phyloP scores from a whole-genome alignment of 768 basidiomycete species.

The Lentinula guzmanii region DNA sequence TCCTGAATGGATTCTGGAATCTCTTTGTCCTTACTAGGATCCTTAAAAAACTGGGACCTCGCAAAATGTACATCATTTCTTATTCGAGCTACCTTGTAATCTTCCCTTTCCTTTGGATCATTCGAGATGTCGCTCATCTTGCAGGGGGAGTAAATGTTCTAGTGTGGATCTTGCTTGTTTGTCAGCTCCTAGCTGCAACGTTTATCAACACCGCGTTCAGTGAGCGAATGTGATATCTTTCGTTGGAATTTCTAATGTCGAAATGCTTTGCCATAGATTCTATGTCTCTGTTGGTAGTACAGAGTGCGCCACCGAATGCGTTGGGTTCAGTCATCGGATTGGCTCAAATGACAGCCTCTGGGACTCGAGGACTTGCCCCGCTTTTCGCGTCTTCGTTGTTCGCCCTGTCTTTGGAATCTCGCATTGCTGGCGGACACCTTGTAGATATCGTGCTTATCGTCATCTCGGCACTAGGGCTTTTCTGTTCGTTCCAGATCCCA shows the following conservation, averaged over 20 bases:
- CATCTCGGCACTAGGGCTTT: neutral
- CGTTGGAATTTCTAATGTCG: neutral
- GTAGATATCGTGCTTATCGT: conserved; percentile 26
- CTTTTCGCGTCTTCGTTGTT: conserved; percentile 51
- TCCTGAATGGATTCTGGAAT: conserved; percentile 51
- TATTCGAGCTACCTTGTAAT: conserved; percentile 18
- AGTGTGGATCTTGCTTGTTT: conserved; percentile 23
- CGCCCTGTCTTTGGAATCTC: conserved; percentile 39
- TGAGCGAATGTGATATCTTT: conserved; percentile 14
- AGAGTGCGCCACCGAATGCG: conserved; percentile 32
- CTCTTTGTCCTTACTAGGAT: conserved; percentile 43
- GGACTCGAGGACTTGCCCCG: conserved; percentile 46
- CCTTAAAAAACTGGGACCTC: conserved; percentile 49
- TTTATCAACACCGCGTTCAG: conserved; percentile 28
- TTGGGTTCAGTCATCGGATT: conserved; percentile 51
- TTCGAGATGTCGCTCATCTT: conserved; percentile 19
- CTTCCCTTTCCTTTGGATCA: conserved; percentile 10
- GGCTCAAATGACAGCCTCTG: conserved; percentile 45
- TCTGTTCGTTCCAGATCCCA: neutral
- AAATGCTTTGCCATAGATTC: conserved; percentile 28
- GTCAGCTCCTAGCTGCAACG: conserved; percentile 25
- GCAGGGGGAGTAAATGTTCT: conserved; percentile 26
- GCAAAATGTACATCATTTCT: conserved; percentile 38
- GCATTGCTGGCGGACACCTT: conserved; percentile 38
- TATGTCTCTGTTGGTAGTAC: conserved; percentile 39